Evolutionary conservation across 345 rosid genomes (phyloP).

Genomic region (Brassica napus): Da-Ae NC_063447.1:14850501-14851000

Average conservation of each 20-base stretch:
- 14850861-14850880: conserved; percentile 61
- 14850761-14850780: conserved; percentile 72
- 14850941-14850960: conserved; percentile 74
- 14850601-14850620: conserved; percentile 58
- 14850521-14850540: conserved; percentile 1
- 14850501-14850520: not conserved
- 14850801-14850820: conserved; percentile 41
- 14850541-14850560: not conserved
- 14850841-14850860: conserved; percentile 57
- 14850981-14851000: conserved; percentile 62
- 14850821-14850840: conserved; percentile 42
- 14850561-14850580: conserved; percentile 49
- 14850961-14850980: conserved; percentile 99
- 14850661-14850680: conserved; percentile 22
- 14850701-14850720: conserved; percentile 1
- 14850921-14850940: conserved; percentile 74
- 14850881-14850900: conserved; percentile 39
- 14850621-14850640: conserved; percentile 51
- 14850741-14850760: conserved; percentile 64
- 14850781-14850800: conserved; percentile 46
- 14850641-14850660: conserved; percentile 43
- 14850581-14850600: conserved; percentile 32
- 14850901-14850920: conserved; percentile 91
- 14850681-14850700: not conserved
- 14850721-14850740: not conserved